These are phyloP conservation scores for Botrytis byssoidea DNA, from an alignment of 2,329 filamentous ascomycete species.

Conservation along the genomic window DNA sequence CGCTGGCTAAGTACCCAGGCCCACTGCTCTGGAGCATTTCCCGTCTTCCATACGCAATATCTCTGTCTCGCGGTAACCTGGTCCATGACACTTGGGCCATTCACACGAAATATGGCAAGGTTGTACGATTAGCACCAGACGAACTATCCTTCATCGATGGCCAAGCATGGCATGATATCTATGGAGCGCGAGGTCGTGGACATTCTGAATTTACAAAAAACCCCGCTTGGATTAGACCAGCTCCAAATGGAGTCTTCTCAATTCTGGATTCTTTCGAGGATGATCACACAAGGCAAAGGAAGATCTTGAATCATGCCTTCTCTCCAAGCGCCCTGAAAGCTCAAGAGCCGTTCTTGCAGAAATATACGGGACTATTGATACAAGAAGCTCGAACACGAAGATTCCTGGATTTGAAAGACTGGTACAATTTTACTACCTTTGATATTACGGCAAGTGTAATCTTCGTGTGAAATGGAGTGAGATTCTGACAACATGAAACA, in stretches of 20 bases:
- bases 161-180: background rate
- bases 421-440: slow-evolving; percentile 24
- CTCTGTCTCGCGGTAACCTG: background rate
- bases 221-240: background rate
- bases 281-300: slow-evolving; percentile 33
- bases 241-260: background rate
- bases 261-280: slow-evolving; percentile 4
- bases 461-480: background rate
- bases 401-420: slow-evolving; percentile 29
- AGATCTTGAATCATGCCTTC: slow-evolving; percentile 36
- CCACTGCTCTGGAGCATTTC: background rate
- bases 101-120: background rate
- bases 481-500: background rate
- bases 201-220: background rate
- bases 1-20: background rate
- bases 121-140: background rate
- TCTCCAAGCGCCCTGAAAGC: slow-evolving; percentile 36
- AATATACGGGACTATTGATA: slow-evolving; percentile 19
- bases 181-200: background rate
- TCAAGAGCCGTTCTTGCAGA: slow-evolving; percentile 33
- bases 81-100: background rate
- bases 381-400: slow-evolving; percentile 3
- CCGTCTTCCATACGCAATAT: background rate
- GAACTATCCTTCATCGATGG: background rate
- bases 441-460: slow-evolving; percentile 25